phyloP scores from a whole-genome alignment of 257 asterid genomes.

The Nicotiana undulata region DNA sequence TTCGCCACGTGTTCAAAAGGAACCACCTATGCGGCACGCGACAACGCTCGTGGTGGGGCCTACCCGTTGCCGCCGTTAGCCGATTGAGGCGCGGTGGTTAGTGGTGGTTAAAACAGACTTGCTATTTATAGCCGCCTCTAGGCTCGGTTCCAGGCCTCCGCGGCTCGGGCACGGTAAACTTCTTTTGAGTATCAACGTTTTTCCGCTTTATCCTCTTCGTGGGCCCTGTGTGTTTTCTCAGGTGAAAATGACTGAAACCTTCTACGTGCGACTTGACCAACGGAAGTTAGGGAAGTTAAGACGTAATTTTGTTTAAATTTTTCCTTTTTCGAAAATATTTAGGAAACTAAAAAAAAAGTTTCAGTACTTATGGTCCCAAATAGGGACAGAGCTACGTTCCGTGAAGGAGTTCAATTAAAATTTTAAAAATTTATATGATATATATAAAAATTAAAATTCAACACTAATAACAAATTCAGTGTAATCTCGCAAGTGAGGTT shows the following conservation, averaged over 20 bases:
- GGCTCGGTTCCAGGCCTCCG: slow-evolving; percentile 57
- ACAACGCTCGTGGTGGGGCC: slow-evolving; percentile 68
- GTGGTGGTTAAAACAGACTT: neutral
- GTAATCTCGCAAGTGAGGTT: no score
- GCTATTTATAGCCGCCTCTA: slow-evolving; percentile 41
- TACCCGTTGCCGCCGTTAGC: neutral
- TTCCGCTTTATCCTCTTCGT: neutral
- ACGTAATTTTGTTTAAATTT: no score
- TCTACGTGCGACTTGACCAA: neutral
- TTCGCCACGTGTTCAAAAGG: slow-evolving; percentile 39
- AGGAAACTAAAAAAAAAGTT: no score
- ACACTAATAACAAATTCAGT: no score
- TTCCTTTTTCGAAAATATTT: no score
- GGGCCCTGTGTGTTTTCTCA: neutral
- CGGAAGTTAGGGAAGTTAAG: neutral
- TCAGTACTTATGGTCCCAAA: no score
- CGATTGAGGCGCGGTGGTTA: neutral
- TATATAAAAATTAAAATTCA: no score
- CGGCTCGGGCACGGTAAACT: slow-evolving; percentile 17
- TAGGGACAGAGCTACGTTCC: no score
- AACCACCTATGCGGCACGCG: slow-evolving; percentile 45
- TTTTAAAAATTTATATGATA: no score
- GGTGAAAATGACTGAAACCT: neutral
- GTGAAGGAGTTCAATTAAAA: no score
- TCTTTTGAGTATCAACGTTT: neutral